Evolutionary conservation across 164 flowering plant species (phyloP), one percentile per base, ranked within the genome.

Genomic region (Aristolochia contorta): DNA sequence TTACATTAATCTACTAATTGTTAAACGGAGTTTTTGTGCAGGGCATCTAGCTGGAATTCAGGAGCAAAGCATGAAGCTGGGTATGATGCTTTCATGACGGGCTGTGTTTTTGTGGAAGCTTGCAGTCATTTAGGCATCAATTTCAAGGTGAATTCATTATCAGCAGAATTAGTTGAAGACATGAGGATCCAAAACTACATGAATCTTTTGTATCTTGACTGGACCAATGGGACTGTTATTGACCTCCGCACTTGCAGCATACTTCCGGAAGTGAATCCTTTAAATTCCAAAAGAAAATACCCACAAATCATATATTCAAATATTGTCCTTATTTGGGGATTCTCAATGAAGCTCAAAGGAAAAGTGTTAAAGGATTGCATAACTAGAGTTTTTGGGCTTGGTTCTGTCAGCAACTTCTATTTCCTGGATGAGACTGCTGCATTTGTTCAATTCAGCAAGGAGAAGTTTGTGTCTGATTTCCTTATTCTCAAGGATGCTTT

Each of bases 21-120:
- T 14, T 22, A 1, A 22, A 0, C 1, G n/a, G 16, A 24, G 18
- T 60, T 50, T 24, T 30, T 72, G 52, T 82, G 72, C 89, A 93
- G 97, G 69, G 83, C 88, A 48, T 79, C 85, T 43, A 79, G 72
- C 67, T 93, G 97, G 97, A 85, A 84, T 65, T 77, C 93, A 12
- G 97, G 96, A 67, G 88, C 80, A 46, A 86, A 85, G 72, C 99
- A 93, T 72, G 97, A 93, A 82, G 96, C 97, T 30, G 99, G 99
- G 27, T 93, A 88, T 71, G 99, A 90, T 81, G 95, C 97, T 37
- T 90, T 93, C 65, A 90, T 93, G 99, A 93, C 99, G 5, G 99
- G 99, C 5, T 86, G 96, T 52, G 68, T 93, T 56, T 90, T 93
- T 80, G 86, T 91, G 45, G 91, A 93, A 75, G 74, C 79, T 37